Conservation (phyloP, 305 asterid genomes). For the Fraxinus baroniana region DNA sequence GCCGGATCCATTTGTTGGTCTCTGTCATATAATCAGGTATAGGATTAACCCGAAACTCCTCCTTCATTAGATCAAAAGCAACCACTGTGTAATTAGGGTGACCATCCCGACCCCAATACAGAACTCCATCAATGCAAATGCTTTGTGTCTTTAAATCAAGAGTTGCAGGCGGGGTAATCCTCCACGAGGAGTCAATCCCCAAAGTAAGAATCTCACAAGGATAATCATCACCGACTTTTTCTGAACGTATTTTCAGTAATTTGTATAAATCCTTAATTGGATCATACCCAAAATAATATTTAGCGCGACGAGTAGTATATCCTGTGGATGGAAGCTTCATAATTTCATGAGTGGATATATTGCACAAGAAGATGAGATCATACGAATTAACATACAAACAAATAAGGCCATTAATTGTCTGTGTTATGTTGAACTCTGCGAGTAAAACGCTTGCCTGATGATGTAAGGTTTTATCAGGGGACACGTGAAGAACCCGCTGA, state of each 20-base stretch:
- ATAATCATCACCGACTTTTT: neutral
- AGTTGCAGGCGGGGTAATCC: neutral
- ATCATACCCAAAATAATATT: slow-evolving; percentile 7
- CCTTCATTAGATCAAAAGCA: neutral
- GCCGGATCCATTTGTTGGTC: neutral
- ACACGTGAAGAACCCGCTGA: neutral
- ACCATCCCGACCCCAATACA: neutral
- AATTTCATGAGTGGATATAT: neutral
- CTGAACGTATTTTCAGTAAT: neutral
- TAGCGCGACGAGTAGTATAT: neutral
- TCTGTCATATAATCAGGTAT: neutral
- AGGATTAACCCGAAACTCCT: neutral
- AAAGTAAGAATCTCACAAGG: slow-evolving; percentile 3
- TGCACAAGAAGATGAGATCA: slow-evolving; percentile 3
- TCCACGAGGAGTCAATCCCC: slow-evolving; percentile 4
- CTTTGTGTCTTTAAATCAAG: slow-evolving; percentile 7
- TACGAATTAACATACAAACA: neutral
- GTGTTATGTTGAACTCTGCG: neutral
- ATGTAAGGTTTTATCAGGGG: slow-evolving; percentile 1
- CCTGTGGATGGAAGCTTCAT: neutral
- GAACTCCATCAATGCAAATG: neutral
- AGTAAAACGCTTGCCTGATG: slow-evolving; percentile 6
- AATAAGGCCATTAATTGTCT: neutral
- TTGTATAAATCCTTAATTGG: neutral
- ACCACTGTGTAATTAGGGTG: neutral